Evolutionary conservation across 768 basidiomycete genomes (phyloP).

Genomic region (Sistotremastrum niveocremeum): DNA sequence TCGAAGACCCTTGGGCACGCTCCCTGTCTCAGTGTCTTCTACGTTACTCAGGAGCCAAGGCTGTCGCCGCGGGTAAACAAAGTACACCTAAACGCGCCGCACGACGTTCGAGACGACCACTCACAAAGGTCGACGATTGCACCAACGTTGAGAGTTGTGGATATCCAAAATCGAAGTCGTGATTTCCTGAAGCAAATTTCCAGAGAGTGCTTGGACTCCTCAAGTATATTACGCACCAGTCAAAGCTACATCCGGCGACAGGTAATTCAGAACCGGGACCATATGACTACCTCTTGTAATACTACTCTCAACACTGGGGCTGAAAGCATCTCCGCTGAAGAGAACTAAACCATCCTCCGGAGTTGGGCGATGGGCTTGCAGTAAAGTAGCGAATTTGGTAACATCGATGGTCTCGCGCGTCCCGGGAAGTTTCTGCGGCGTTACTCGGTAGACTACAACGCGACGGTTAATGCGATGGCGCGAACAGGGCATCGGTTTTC

Average conservation of each 20-base stretch:
- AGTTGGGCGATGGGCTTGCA: slow-evolving; percentile 38
- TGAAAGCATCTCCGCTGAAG: slow-evolving; percentile 85
- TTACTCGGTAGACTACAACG: slow-evolving; percentile 55
- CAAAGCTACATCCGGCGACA: slow-evolving; percentile 68
- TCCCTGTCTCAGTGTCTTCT: slow-evolving; percentile 48
- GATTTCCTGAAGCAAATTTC: slow-evolving; percentile 46
- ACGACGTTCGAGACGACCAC: slow-evolving; percentile 13
- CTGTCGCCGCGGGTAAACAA: slow-evolving; percentile 20
- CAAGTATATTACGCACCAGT: slow-evolving; percentile 41
- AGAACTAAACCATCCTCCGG: slow-evolving; percentile 60
- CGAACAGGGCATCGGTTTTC: background rate
- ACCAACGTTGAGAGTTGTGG: slow-evolving; percentile 56
- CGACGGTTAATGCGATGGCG: slow-evolving; percentile 1
- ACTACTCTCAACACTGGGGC: slow-evolving; percentile 75
- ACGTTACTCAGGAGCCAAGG: slow-evolving; percentile 91
- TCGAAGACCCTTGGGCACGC: slow-evolving; percentile 45
- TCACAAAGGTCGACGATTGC: slow-evolving; percentile 58
- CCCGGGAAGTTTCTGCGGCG: slow-evolving; percentile 51
- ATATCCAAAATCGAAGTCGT: slow-evolving; percentile 84
- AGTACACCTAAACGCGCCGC: background rate
- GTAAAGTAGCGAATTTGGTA: slow-evolving; percentile 66
- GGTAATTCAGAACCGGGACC: slow-evolving; percentile 78
- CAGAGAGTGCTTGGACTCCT: background rate
- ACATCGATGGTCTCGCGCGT: slow-evolving; percentile 65
- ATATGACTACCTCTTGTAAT: slow-evolving; percentile 87